Conservation (phyloP, 441 rosid species). For the Mallotus repandus region DNA sequence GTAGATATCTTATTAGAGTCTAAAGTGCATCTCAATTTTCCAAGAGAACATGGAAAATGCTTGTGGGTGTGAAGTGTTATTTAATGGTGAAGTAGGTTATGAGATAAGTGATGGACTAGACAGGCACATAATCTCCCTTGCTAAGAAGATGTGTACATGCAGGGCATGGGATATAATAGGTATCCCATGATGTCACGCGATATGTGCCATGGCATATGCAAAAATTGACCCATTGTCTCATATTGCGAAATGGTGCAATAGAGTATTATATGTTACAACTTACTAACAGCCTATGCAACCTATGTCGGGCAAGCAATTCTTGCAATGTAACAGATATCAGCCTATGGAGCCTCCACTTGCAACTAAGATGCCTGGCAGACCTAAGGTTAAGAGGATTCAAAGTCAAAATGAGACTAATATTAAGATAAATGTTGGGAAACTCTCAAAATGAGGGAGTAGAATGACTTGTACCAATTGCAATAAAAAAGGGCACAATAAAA, state of each 20-base stretch:
- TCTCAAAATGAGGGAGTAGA: too few species aligned
- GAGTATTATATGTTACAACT: background rate
- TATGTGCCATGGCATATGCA: background rate
- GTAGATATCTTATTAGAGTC: background rate
- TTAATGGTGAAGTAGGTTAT: background rate
- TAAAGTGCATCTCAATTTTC: background rate
- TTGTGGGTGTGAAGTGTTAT: background rate
- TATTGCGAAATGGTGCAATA: background rate
- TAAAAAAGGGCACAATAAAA: too few species aligned
- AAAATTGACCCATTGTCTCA: background rate
- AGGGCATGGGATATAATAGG: background rate
- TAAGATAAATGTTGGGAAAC: too few species aligned
- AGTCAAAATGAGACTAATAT: too few species aligned
- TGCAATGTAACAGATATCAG: background rate
- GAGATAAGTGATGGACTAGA: background rate
- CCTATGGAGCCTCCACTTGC: too few species aligned
- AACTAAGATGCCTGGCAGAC: too few species aligned
- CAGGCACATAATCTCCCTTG: background rate
- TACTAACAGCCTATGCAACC: background rate
- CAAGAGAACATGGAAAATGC: background rate
- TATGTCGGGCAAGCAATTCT: background rate
- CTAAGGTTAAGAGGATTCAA: too few species aligned
- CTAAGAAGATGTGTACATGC: background rate
- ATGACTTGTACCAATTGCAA: too few species aligned
- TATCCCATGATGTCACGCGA: background rate